Evolutionary conservation across 306 rosid species (phyloP), one percentile per base, ranked within the genome.

Genomic region (Phaseolus lunatus): DNA sequence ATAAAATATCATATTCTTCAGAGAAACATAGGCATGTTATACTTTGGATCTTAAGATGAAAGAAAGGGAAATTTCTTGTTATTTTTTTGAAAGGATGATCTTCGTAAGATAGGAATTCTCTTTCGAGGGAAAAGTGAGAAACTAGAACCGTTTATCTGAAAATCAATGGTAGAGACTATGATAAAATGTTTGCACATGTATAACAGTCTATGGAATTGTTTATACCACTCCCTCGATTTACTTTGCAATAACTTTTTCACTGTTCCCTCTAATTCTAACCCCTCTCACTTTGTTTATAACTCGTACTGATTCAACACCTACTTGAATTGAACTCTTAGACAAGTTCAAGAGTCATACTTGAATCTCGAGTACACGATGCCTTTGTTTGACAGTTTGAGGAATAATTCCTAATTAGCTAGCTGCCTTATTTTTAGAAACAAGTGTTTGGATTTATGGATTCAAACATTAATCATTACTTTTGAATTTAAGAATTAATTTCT

Each of bases 401-500:
- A 26, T 45, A 44, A 45, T 61, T 75, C 79, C 61, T 35, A 47
- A 52, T 29, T 56, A 15, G 37, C 44, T 14, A 14, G 16, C 35
- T 67, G 12, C 22, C 53, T 64, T 45, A 67, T 67, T 45, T 44
- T 22, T 67, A 1, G 57, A 39, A 7, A 67, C 20, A 8, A 67
- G 15, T 67, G 57, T 39, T 67, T 67, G 35, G 6, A 44, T 67
- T 67, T 67, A 52, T 66, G 52, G 33, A 52, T 53, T 41, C 26
- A 67, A 67, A 19, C n/a, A 52, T 67, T 16, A 18, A 39, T 39
- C 56, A 16, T 76, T 27, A 37, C 66, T 37, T 23, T 65, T 22
- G 44, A 31, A 41, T 53, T 76, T 66, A 23, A 37, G 27, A 62
- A 63, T 48, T 62, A 47, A 54, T 75, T 62, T 75, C 61, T 31